Evolutionary conservation across 1,284 basidiomycete genomes (phyloP), one percentile per base, ranked within the genome.

Genomic region (Leccinum solheimii): DNA sequence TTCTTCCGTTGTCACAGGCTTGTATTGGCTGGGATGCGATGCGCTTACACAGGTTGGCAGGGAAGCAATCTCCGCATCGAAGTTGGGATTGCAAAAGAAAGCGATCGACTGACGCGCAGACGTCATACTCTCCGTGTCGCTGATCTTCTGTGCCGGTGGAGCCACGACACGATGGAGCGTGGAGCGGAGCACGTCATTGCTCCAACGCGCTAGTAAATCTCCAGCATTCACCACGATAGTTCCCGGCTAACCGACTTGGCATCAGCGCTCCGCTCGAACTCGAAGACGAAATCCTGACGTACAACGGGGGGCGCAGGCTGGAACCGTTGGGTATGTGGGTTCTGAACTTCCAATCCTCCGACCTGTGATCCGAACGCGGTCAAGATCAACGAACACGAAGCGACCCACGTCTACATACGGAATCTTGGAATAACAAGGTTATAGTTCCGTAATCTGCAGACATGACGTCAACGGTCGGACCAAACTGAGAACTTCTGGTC

Each of bases 71-170:
- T 82, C 77, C 14, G 89, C 79, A 52, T 82, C 81, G 62, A 85
- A 84, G 67, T 94, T 93, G 7, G 92, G 92, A 68, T 92, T 94
- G 78, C 88, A 92, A 77, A 95, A 95, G 80, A 91, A 94, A 5
- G 91, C 92, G 61, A 95, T 90, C 11, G 89, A 92, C 72, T 93
- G 90, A 30, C 92, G 83, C 3, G 79, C 75, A 0, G 91, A 86
- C 0, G 85, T 90, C 61, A 86, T 75, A 32, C 76, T 77, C 65
- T 86, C 83, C 2, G 76, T 79, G 9, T 80, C 78, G 63, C 72
- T 83, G 61, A 83, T 74, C 61, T 80, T 79, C 66, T 78, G 75
- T 3, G 79, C 79, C 1, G 84, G 79, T 26, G 92, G 91, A 6
- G 88, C 86, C 11, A 94, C 91, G 38, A 94, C 92, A 21, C 90